phyloP scores from a whole-genome alignment of 257 asterid species.

The Solanum tarijense region DNA sequence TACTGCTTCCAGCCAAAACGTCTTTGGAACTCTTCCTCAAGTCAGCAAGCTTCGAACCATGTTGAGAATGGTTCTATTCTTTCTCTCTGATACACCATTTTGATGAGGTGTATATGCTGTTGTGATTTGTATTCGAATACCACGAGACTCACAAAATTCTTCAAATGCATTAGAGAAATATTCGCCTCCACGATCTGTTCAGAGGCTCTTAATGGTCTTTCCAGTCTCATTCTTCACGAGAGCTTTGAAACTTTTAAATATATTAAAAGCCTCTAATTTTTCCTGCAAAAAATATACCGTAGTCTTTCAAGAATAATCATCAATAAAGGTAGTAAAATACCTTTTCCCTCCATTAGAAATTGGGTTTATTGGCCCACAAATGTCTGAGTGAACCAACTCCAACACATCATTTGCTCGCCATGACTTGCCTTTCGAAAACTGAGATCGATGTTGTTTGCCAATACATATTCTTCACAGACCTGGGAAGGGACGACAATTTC shows the following conservation, averaged over 20 bases:
- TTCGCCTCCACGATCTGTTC: background rate
- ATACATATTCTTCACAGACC: background rate
- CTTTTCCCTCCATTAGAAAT: background rate
- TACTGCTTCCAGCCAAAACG: background rate
- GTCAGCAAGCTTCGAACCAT: too few relatives aligned
- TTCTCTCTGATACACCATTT: too few relatives aligned
- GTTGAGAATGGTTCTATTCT: background rate
- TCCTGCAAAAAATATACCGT: background rate
- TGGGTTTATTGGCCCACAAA: background rate
- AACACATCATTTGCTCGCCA: too few relatives aligned
- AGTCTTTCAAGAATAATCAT: background rate
- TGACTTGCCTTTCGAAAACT: too few relatives aligned
- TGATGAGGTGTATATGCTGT: background rate
- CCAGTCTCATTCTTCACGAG: background rate
- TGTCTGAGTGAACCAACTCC: background rate
- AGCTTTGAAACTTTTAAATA: background rate
- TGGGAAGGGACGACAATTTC: background rate
- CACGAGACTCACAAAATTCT: too few relatives aligned
- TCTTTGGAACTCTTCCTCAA: background rate
- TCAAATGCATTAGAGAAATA: too few relatives aligned
- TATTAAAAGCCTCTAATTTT: too few relatives aligned
- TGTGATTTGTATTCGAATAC: background rate
- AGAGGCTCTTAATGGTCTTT: background rate
- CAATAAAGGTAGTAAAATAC: background rate
- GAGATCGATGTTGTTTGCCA: background rate